Evolutionary conservation across 2,329 filamentous ascomycete species (phyloP), one percentile per base, ranked within the genome.

Genomic region (Basipetospora chlamydospora): DNA sequence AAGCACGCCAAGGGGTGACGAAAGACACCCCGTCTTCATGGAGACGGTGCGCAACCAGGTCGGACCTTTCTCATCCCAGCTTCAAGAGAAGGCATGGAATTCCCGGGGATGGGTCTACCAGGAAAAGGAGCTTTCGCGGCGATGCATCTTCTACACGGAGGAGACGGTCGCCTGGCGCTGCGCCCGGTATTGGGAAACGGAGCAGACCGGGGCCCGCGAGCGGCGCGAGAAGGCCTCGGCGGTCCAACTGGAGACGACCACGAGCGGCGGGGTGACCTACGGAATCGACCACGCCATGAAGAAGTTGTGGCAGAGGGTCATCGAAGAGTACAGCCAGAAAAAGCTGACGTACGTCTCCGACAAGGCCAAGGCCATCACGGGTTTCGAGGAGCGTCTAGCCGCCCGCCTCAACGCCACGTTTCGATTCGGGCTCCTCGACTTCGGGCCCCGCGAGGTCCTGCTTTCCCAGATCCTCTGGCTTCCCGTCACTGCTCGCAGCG

Each of bases 71-170:
- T 21, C 17, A 21, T 8, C 15, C 4, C 29, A 33, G 13, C 20
- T 33, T 18, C 9, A 21, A 23, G 21, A 21, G 17, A 33, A 33
- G 22, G 10, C 31, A 21, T 59, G 57, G 56, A 50, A 53, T 10
- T 44, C 50, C 4, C 49, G 51, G 16, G 55, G 50, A 10, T 56
- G 54, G 52, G 58, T 56, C 11, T 55, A 52, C 26, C 55, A 59
- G 39, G 54, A 59, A 39, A 55, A 55, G 7, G 45, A 58, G 5
- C 43, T 59, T 21, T 49, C 56, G 3, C 49, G 50, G 6, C 50
- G 55, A 5, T 49, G 55, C 9, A 51, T 60, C 13, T 35, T 28
- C 5, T 26, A 26, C 15, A 28, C 23, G 3, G 12, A 17, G 6
- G 33, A 35, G 22, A 28, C 15, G 23, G 3, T 34, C 4, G 20